phyloP scores from a whole-genome alignment of 495 filamentous ascomycete genomes.

The Beverwykella pulmonaria region DNA sequence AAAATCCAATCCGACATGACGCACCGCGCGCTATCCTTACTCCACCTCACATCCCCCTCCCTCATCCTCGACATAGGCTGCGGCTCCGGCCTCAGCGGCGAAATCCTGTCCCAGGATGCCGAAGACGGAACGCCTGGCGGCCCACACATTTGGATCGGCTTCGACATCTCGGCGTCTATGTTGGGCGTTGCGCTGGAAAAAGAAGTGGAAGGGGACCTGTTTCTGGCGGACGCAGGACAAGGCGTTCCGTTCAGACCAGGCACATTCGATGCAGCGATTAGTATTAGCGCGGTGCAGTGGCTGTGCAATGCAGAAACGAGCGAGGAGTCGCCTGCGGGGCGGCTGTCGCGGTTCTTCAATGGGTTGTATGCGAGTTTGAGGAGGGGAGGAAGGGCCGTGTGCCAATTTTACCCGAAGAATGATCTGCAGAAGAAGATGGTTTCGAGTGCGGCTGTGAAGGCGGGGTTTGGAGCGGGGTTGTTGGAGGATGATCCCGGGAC shows the following conservation, averaged over 20 bases:
- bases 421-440: conserved; percentile 91
- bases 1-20: conserved; percentile 96
- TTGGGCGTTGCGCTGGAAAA: conserved; percentile 86
- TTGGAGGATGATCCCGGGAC: conserved; percentile 94
- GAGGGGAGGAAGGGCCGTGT: conserved; percentile 86
- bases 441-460: conserved; percentile 80
- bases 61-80: conserved; percentile 94
- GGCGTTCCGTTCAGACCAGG: conserved; percentile 93
- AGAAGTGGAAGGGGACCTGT: conserved; percentile 87
- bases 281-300: conserved; percentile 95
- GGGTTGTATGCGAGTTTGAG: conserved; percentile 84
- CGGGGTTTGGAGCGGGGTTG: conserved; percentile 93
- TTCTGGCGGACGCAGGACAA: conserved; percentile 92
- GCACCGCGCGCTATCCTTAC: conserved; percentile 83
- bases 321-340: conserved; percentile 74
- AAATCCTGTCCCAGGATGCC: conserved; percentile 74
- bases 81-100: conserved; percentile 90
- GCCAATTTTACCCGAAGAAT: conserved; percentile 98
- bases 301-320: conserved; percentile 91
- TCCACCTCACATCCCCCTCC: conserved; percentile 76
- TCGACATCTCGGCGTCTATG: conserved; percentile 95
- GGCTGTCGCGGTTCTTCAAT: conserved; percentile 84
- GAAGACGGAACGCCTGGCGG: conserved; percentile 64
- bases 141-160: conserved; percentile 89
- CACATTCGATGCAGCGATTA: conserved; percentile 91